Evolutionary conservation across 306 rosid genomes (phyloP), one percentile per base, ranked within the genome.

Genomic region (Aeschynomene evenia): DNA sequence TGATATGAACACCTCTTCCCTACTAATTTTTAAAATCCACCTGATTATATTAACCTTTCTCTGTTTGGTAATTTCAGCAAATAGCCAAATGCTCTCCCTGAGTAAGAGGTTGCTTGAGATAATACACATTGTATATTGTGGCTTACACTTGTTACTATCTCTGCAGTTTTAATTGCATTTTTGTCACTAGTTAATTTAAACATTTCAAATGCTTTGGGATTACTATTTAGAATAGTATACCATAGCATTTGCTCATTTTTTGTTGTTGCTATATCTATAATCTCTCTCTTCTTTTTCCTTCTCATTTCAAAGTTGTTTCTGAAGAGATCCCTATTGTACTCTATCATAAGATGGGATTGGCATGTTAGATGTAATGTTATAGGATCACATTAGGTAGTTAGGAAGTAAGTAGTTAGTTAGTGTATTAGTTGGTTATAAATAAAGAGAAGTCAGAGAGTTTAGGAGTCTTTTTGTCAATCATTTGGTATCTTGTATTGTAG

Each of bases 141-240:
- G 70, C 66, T 84, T 49, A 57, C 43, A 15, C 55, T 68, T 57
- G 23, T 31, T 62, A 28, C 37, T 82, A 54, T 80, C 75, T 67
- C n/a, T 81, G 88, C 97, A 94, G 97, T 85, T 78, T 84, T 93
- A 62, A 68, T 90, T 60, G 70, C 83, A 51, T 63, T 83, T 57
- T 10, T 13, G 23, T 22, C 31, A 54, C 50, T 18, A 63, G 63
- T 72, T 60, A 73, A n/a, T 73, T 28, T 51, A 63, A n/a, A 43
- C 80, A 40, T 40, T 40, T 40, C 48, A 40, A 40, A 40, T 40
- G 78, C 68, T 65, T 46, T 45, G 77, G 40, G 70, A 68, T 39
- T 40, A 49, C 53, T 70, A 15, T 15, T 53, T 33, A 54, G 72
- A 57, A n/a, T n/a, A n/a, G 45, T 65, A 21, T 54, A 64, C 42